Base-by-base conservation (phyloP, 1,139 yeast species). In the Diutina sp. region DNA sequence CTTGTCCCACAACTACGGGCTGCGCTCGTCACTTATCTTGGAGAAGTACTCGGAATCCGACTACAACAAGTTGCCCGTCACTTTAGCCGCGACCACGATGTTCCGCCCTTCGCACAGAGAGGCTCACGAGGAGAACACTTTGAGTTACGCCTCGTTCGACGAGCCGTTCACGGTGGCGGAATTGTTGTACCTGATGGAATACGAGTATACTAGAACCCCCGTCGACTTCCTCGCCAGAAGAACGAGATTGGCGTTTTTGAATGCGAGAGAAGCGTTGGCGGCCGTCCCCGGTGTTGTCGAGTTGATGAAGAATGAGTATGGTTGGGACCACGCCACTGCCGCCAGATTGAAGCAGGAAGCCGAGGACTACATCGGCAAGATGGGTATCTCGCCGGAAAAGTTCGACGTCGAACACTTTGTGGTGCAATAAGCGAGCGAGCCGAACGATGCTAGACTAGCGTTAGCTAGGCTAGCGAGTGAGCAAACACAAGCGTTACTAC, bases 131-230 rank as follows among this genome's bases (percentile, higher is more conserved):
- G 72, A 64, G 35, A 73, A 74, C 67, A 67, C 63, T 48, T 72
- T 77, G 62, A 68, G 76, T 54, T 79, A 77, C 65, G 76, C 73
- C 61, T 71, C 82, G 46, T 85, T 85, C 63, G 86, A 85, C 63
- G 91, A 89, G 72, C 97, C 97, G 60, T 90, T 87, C 77, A 85
- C 96, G 51, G 86, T 90, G 67, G 98, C 95, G 57, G 98, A 91
- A 74, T 80, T 91, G 71, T 79, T 84, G 66, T 91, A 90, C 72
- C 85, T 91, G 11, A 78, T 90, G 65, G 75, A 83, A 62, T 81
- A 89, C 72, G 98, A 91, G 74, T 90, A 90, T 68, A 84, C 90
- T 55, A 80, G 95, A 72, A 87, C 93, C 12, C 95, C 97, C 56
- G 73, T 86, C 58, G 98, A 91, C 71, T 90, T 91, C 78, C 78